phyloP scores from a whole-genome alignment of 1,284 basidiomycete species.

The Hemileia vastatrix region DNA sequence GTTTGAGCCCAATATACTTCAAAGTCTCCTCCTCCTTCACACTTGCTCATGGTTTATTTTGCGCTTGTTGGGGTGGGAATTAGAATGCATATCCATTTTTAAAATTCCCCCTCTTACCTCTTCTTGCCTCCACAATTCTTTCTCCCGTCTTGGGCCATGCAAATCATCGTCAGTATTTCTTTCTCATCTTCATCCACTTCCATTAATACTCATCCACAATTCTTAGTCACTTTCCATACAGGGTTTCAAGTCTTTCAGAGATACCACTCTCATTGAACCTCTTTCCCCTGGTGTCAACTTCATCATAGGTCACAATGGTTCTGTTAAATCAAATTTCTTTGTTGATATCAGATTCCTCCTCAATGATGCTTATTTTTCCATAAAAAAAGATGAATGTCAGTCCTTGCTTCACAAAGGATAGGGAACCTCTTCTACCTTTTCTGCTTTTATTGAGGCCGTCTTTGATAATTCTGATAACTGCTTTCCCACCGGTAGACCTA shows the following conservation, averaged over 20 bases:
- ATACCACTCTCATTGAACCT: constrained; percentile 11
- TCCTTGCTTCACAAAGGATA: constrained; percentile 86
- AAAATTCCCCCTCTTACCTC: too few relatives aligned
- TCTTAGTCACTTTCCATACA: too few relatives aligned
- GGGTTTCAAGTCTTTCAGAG: background rate
- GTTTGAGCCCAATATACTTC: too few relatives aligned
- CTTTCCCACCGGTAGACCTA: constrained; percentile 76
- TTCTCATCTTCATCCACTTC: too few relatives aligned
- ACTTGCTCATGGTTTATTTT: too few relatives aligned
- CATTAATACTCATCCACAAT: too few relatives aligned
- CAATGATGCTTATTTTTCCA: constrained; percentile 91
- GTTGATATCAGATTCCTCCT: constrained; percentile 92
- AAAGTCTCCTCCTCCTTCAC: too few relatives aligned
- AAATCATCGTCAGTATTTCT: too few relatives aligned
- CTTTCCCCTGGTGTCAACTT: constrained; percentile 68
- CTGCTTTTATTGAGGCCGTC: constrained; percentile 67
- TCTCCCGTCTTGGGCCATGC: too few relatives aligned
- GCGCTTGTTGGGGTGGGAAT: too few relatives aligned
- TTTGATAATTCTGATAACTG: constrained; percentile 57
- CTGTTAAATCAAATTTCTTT: constrained; percentile 95
- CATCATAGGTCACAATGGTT: constrained; percentile 87
- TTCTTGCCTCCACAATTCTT: too few relatives aligned
- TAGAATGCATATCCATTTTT: too few relatives aligned
- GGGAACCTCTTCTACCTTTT: constrained; percentile 75
- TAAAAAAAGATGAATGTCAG: constrained; percentile 86